Conservation (phyloP, 1,284 basidiomycete genomes). For the Fistulina hepatica region DNA sequence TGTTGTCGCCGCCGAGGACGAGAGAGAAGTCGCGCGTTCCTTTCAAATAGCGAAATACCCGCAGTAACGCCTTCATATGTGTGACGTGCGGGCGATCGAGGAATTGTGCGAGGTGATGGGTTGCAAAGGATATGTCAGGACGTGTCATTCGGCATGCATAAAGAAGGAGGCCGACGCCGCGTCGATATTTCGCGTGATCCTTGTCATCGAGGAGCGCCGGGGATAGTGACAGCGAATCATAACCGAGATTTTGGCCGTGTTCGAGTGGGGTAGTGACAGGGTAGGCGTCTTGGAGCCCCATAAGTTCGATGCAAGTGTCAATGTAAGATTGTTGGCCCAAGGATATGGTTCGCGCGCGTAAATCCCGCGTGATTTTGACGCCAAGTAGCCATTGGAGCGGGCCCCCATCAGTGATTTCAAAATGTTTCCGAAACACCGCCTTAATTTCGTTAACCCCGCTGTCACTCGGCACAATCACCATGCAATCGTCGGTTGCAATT, state of each 20-base stretch:
- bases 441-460: too few species aligned
- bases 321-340: constrained; percentile 20
- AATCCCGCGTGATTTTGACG: constrained; percentile 15
- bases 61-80: constrained; percentile 22
- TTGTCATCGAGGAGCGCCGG: background rate
- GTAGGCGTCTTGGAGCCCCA: constrained; percentile 13
- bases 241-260: background rate
- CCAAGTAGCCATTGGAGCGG: constrained; percentile 21
- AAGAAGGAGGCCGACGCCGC: constrained; percentile 19
- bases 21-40: constrained; percentile 12
- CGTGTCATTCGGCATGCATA: constrained; percentile 21
- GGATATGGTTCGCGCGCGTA: constrained; percentile 12
- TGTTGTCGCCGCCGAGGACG: background rate
- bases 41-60: constrained; percentile 21
- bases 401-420: constrained; percentile 20
- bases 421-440: too few species aligned
- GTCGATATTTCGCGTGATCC: constrained; percentile 14
- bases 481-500: too few species aligned
- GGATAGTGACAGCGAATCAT: constrained; percentile 2
- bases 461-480: too few species aligned
- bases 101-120: constrained; percentile 19
- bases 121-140: constrained; percentile 24
- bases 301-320: constrained; percentile 14
- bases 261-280: constrained; percentile 1
- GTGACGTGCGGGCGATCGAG: constrained; percentile 15